Base-by-base conservation (phyloP, 1,284 basidiomycete species). In the Leccinum fuscescens region DNA sequence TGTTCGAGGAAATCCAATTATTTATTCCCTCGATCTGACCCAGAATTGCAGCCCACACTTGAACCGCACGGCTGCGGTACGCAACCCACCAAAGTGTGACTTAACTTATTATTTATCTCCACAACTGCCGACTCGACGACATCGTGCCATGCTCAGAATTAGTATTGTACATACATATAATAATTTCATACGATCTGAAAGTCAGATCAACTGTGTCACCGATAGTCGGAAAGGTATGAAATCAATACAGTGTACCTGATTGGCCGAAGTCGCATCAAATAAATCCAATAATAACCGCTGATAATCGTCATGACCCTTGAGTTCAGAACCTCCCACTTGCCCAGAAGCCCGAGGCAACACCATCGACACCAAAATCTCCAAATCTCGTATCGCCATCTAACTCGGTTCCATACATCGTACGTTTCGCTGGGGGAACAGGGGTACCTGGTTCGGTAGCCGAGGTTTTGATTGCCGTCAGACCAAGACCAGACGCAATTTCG, bases 401-500 rank as follows among this genome's bases (percentile, higher is more conserved):
- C 72, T 92, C 89, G 0, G 89, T 92, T 5, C 89, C 89, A 72
- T 90, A 92, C 85, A 92, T 89, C 15, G 90, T 92, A 62, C 84
- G 81, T 69, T 81, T 83, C 62, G 80, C 72, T 14, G 77, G 76
- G 50, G 72, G 70, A 9, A 67, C 73, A 49, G 72, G 70, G 24
- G 69, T 67, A 44, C 65, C 69, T 58, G 66, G 59, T 57, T 69
- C 72, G 15, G 67, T 72, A 17, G 72, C 71, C 11, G 66, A 65
- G 3, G 73, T 72, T 55, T 70, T 72, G 37, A 74, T 72, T 31
- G 70, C 65, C 6, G 72, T 76, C 60, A 79, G 60, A 15, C 78
- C 78, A 52, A 79, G 69, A 44, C 76, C 71, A 12, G 74, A 73
- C 2, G 74, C 77, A 54, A 76, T 64, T 55, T 79, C 76, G 62